A percentile compares a stretch with the other conserved stretches of the same genome.
Evolutionary conservation across 257 asterid genomes (phyloP).

Genomic region (Capsicum chinense): DNA sequence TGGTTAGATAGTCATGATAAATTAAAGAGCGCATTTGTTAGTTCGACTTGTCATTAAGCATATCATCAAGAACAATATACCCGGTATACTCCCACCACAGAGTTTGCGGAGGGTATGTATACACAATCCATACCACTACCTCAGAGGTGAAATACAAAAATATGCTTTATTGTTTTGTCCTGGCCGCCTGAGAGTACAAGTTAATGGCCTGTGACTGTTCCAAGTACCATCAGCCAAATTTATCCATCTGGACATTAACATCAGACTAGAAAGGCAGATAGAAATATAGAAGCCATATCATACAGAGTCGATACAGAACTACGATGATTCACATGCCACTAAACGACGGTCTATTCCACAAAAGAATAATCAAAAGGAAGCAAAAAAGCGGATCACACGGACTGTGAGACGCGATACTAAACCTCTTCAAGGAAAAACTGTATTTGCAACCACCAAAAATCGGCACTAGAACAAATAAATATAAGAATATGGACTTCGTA

Average conservation of each 20-base stretch:
- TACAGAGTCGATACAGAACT: slow-evolving; percentile 27
- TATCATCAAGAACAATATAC: too few species aligned
- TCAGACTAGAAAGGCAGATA: neutral
- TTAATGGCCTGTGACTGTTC: neutral
- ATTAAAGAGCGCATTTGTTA: too few species aligned
- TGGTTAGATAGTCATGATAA: too few species aligned
- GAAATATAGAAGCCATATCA: slow-evolving; percentile 15
- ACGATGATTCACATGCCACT: slow-evolving; percentile 30
- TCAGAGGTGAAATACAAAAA: neutral
- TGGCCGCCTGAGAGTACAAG: neutral
- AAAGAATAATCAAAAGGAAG: slow-evolving; percentile 27
- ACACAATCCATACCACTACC: too few species aligned
- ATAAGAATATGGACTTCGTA: slow-evolving; percentile 49
- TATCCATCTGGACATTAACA: neutral
- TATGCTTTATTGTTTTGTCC: neutral
- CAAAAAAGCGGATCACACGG: slow-evolving; percentile 13
- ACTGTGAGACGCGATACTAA: slow-evolving; percentile 39
- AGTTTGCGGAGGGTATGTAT: too few species aligned
- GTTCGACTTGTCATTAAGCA: too few species aligned
- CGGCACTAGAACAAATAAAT: slow-evolving; percentile 53
- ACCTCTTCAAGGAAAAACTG: slow-evolving; percentile 39
- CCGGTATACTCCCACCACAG: too few species aligned
- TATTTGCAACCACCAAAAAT: slow-evolving; percentile 41
- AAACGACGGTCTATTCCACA: slow-evolving; percentile 29
- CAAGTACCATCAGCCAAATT: neutral